These are phyloP conservation scores for Schizopora paradoxa DNA, from an alignment of 1,284 basidiomycete species.

Conservation along the genomic window DNA sequence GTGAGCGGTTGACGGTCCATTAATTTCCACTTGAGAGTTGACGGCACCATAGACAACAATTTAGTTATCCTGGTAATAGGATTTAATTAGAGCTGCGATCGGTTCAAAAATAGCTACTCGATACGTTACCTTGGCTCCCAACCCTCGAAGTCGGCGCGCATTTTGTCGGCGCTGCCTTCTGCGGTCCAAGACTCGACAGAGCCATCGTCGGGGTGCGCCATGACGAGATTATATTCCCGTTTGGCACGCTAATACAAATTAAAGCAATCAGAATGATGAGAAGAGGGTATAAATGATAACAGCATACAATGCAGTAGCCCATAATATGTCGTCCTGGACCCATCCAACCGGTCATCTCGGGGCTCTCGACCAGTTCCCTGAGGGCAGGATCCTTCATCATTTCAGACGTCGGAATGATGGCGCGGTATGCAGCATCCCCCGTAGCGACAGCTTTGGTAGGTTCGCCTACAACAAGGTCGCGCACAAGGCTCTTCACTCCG, in stretches of 20 bases:
- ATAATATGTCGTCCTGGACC: slow-evolving; percentile 28
- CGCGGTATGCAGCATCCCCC: slow-evolving; percentile 49
- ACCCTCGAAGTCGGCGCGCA: slow-evolving; percentile 25
- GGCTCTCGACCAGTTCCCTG: slow-evolving; percentile 24
- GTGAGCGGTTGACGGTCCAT: slow-evolving; percentile 34
- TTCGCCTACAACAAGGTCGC: slow-evolving; percentile 36
- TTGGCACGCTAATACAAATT: slow-evolving; percentile 23
- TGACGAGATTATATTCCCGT: slow-evolving; percentile 27
- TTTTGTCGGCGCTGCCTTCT: slow-evolving; percentile 28
- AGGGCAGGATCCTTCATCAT: slow-evolving; percentile 48
- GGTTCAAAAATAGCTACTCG: background rate
- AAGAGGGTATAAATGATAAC: background rate
- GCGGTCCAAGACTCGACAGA: slow-evolving; percentile 26
- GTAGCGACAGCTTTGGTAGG: slow-evolving; percentile 35
- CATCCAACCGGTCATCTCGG: slow-evolving; percentile 31
- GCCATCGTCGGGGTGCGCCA: slow-evolving; percentile 29
- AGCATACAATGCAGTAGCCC: slow-evolving; percentile 27
- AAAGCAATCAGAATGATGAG: background rate
- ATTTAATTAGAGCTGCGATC: background rate
- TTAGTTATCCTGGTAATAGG: slow-evolving; percentile 28
- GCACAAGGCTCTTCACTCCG: slow-evolving; percentile 47
- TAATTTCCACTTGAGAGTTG: slow-evolving; percentile 32
- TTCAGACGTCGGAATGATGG: slow-evolving; percentile 40
- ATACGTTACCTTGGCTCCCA: slow-evolving; percentile 33
- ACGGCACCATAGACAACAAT: slow-evolving; percentile 36